A percentile compares a stretch with the other conserved stretches of the same genome.
Evolutionary conservation across 2,329 filamentous ascomycete genomes (phyloP).

Genomic region (Colletotrichum liaoningense): DNA sequence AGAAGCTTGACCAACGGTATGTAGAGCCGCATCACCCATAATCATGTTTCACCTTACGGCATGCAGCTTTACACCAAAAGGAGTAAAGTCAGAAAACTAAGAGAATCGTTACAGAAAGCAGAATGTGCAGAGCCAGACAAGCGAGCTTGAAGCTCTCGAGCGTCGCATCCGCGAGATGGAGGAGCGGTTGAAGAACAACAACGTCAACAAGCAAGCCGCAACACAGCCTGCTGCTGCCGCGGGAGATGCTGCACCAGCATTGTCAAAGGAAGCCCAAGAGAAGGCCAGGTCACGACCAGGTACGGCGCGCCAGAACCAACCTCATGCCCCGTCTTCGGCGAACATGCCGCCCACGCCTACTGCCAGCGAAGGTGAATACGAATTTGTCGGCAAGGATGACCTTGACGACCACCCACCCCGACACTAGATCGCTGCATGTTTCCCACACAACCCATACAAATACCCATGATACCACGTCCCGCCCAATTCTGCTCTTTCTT

Average conservation of each 20-base stretch:
- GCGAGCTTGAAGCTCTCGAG: constrained; percentile 89
- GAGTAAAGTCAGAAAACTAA: constrained; percentile 1
- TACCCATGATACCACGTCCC: constrained; percentile 26
- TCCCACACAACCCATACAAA: constrained; percentile 12
- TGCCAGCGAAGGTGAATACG: constrained; percentile 72
- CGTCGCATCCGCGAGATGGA: constrained; percentile 87
- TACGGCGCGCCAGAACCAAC: constrained; percentile 61
- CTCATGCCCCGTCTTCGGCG: constrained; percentile 64
- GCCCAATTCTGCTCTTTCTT: background rate
- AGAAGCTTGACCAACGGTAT: constrained; percentile 85
- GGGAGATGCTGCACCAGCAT: constrained; percentile 41
- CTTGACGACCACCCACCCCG: constrained; percentile 37
- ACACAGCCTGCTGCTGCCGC: constrained; percentile 34
- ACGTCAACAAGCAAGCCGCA: constrained; percentile 36
- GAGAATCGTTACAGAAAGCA: constrained; percentile 73
- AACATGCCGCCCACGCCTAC: constrained; percentile 71
- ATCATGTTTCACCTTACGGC: background rate
- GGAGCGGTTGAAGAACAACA: constrained; percentile 70
- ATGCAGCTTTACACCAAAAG: background rate
- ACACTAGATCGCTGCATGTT: constrained; percentile 20
- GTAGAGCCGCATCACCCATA: constrained; percentile 43
- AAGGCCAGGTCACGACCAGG: constrained; percentile 64
- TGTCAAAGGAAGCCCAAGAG: constrained; percentile 42
- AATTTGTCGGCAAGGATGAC: constrained; percentile 39
- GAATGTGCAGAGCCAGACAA: constrained; percentile 77